Conservation (phyloP, 768 basidiomycete species). For the Dentipellis sp. region DNA sequence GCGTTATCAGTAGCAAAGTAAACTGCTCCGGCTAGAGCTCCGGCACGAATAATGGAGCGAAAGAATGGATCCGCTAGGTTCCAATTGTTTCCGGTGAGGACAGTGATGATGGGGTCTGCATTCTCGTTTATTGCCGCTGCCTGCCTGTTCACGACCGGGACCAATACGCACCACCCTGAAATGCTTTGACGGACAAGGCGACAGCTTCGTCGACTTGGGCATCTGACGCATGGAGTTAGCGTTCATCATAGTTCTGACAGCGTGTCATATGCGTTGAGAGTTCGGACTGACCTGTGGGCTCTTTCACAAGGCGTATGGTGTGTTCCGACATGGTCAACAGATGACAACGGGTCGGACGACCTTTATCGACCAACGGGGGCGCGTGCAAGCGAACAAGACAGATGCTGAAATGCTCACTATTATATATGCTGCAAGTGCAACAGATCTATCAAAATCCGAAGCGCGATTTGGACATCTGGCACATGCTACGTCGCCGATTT, state of each 20-base stretch:
- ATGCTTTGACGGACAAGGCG: background rate
- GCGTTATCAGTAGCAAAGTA: background rate
- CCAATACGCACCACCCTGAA: background rate
- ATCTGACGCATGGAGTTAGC: background rate
- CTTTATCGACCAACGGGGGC: too few species aligned
- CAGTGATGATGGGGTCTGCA: background rate
- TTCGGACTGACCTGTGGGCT: background rate
- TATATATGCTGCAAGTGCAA: too few species aligned
- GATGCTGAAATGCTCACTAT: too few species aligned
- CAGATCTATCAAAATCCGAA: too few species aligned
- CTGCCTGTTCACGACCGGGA: background rate
- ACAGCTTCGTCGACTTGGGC: background rate
- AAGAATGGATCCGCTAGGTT: background rate
- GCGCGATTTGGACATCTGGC: too few species aligned
- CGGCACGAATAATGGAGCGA: background rate
- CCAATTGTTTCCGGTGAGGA: background rate
- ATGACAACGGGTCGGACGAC: too few species aligned
- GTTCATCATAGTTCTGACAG: background rate
- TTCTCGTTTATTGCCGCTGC: background rate
- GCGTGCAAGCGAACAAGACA: too few species aligned
- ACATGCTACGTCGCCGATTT: too few species aligned
- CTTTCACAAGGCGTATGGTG: background rate
- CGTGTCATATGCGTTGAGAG: background rate
- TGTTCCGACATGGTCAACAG: background rate
- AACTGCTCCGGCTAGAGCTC: background rate